These are phyloP conservation scores for Monosporascus sp. DNA, from an alignment of 2,329 filamentous ascomycete species.

Conservation along the genomic window DNA sequence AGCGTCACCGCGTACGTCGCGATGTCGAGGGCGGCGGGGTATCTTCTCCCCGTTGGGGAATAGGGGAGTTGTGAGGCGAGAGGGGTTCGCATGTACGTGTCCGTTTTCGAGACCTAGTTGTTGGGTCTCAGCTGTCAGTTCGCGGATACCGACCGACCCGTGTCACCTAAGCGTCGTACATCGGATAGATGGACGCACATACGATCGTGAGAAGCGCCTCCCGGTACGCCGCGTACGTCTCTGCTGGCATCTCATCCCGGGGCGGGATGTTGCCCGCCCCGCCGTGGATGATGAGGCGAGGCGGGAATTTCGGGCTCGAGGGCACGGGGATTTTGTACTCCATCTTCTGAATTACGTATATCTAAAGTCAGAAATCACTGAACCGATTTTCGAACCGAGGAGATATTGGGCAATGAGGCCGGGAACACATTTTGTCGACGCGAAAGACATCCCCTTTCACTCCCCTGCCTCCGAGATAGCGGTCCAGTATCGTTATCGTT, in stretches of 20 bases:
- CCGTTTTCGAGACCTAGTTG: conserved; percentile 38
- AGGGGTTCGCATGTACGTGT: conserved; percentile 41
- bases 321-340: conserved; percentile 31
- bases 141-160: background rate
- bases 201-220: conserved; percentile 58
- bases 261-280: conserved; percentile 67
- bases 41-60: conserved; percentile 5
- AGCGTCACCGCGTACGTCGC: conserved; percentile 70
- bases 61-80: background rate
- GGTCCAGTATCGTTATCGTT: no score
- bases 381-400: no score
- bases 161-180: background rate
- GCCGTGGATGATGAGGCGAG: conserved; percentile 65
- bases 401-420: no score
- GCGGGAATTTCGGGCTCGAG: conserved; percentile 31
- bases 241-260: conserved; percentile 46
- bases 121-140: background rate
- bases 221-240: conserved; percentile 55
- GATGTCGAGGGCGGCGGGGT: conserved; percentile 62
- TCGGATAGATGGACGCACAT: conserved; percentile 18
- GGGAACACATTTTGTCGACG: no score
- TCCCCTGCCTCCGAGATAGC: no score
- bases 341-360: conserved; percentile 25
- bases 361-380: no score
- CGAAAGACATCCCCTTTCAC: no score